A percentile compares a stretch with the other conserved stretches of the same genome.
Conservation (phyloP, 2,329 filamentous ascomycete genomes). For the Colletotrichum brevisporum region DNA sequence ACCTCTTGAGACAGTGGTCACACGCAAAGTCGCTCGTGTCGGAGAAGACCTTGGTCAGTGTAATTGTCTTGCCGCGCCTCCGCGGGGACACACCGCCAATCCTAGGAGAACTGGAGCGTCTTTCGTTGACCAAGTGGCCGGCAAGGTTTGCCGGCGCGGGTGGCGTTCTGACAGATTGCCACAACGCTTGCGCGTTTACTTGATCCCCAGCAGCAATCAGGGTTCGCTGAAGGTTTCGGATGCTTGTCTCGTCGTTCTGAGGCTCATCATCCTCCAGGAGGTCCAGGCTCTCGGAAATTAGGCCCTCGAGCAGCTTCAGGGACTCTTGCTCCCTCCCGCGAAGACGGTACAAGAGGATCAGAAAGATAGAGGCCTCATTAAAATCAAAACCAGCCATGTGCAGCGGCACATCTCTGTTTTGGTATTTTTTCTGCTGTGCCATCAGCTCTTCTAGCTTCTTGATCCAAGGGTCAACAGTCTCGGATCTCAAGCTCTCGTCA, state of each 20-base stretch:
- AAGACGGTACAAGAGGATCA: slow-evolving; percentile 55
- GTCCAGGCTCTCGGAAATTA: slow-evolving; percentile 55
- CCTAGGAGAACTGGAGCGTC: slow-evolving; percentile 35
- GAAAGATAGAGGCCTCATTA: slow-evolving; percentile 58
- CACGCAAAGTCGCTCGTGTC: slow-evolving; percentile 44
- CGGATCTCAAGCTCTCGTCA: slow-evolving; percentile 38
- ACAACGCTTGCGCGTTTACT: slow-evolving; percentile 53
- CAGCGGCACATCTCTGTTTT: slow-evolving; percentile 56
- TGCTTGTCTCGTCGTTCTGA: slow-evolving; percentile 57
- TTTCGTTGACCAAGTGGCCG: slow-evolving; percentile 43
- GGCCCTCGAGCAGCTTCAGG: slow-evolving; percentile 47
- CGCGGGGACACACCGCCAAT: slow-evolving; percentile 35
- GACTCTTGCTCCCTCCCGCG: slow-evolving; percentile 47
- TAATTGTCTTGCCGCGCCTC: slow-evolving; percentile 38
- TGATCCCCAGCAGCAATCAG: slow-evolving; percentile 56
- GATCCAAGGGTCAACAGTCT: slow-evolving; percentile 50
- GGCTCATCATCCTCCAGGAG: slow-evolving; percentile 58
- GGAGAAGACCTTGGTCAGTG: slow-evolving; percentile 44
- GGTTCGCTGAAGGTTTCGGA: slow-evolving; percentile 57
- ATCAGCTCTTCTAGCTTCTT: slow-evolving; percentile 53
- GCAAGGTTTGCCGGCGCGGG: slow-evolving; percentile 49
- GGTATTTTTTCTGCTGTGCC: slow-evolving; percentile 53
- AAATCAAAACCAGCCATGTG: slow-evolving; percentile 58
- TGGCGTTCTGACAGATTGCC: slow-evolving; percentile 54
- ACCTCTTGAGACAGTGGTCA: slow-evolving; percentile 55